Evolutionary conservation across 2,329 filamentous ascomycete species (phyloP).

Genomic region (Karstenula rhodostoma): DNA sequence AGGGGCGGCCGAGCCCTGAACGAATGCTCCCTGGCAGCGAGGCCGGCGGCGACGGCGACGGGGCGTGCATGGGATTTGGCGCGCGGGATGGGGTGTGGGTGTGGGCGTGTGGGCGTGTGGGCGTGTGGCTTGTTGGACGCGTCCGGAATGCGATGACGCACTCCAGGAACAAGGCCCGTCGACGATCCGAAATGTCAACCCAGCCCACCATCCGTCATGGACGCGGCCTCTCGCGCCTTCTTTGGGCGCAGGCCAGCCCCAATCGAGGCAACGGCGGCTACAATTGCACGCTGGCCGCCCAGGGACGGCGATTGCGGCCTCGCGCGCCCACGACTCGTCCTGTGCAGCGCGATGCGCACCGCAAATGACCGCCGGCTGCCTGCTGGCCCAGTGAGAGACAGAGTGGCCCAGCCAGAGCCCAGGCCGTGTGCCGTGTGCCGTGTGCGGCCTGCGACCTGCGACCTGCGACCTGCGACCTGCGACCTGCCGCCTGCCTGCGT

Average conservation of each 20-base stretch:
- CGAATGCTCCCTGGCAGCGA: background rate
- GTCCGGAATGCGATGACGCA: conserved; percentile 14
- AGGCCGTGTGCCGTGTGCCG: too few species aligned
- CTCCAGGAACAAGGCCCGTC: conserved; percentile 3
- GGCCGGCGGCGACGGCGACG: background rate
- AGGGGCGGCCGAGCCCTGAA: background rate
- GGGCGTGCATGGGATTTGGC: background rate
- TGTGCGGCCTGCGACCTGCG: too few species aligned
- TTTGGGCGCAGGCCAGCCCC: conserved; percentile 2
- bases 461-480: too few species aligned
- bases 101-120: background rate
- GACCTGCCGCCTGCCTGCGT: too few species aligned
- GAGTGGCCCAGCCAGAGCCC: background rate
- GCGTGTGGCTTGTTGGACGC: background rate
- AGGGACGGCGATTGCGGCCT: background rate
- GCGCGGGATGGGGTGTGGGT: background rate
- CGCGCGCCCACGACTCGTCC: background rate
- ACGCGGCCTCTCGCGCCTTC: background rate
- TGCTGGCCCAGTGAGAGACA: background rate
- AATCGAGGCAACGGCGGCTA: background rate
- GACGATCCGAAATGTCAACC: conserved; percentile 7
- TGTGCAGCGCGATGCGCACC: background rate
- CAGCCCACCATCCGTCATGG: conserved; percentile 1
- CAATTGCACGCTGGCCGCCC: background rate
- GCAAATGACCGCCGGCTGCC: conserved; percentile 2